Evolutionary conservation across 768 basidiomycete genomes (phyloP), one percentile per base, ranked within the genome.

Genomic region (Tubosaeta brunneosetosa): DNA sequence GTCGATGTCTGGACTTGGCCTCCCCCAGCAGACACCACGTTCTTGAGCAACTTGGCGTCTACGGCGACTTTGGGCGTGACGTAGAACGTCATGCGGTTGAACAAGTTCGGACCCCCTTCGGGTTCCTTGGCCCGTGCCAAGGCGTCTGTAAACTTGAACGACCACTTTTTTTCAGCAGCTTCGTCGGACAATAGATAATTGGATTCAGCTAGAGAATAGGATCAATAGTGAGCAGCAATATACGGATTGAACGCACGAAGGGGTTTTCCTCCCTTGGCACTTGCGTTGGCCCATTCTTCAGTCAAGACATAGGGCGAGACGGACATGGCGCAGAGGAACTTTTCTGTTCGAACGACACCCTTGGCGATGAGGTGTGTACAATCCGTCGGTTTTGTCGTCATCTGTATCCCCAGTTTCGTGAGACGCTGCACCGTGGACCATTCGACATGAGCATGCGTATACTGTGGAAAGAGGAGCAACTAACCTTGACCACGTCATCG

Each of bases 351-450:
- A 5, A 85, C 81, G 22, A 94, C 73, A 27, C 75, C 73, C 32
- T 77, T 79, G 10, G 82, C 80, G 44, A 95, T 67, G 12, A 97
- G 76, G 69, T 94, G 90, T 0, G 91, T 95, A 61, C 86, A 91
- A 49, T 91, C 83, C 1, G 67, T 62, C 0, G 86, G 74, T 32
- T 81, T 78, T 2, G 77, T 75, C 8, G 82, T 82, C 52, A 84
- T 72, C 56, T 78, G 83, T 8, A 80, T 84, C 0, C 91, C 92
- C 1, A 94, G 66, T 60, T 80, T 83, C 2, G 65, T 68, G 33
- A 94, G 66, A 4, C 68, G 70, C 91, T 93, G 53, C 41, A 12
- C 4, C 19, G 36, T 26, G 6, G 16, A 19, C 12, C 25, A 45
- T 14, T 29, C 34, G 7, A 34, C 17, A 51, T 52, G 48, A 51